phyloP scores from a whole-genome alignment of 257 asterid genomes.

The Euphrasia confusa region DNA sequence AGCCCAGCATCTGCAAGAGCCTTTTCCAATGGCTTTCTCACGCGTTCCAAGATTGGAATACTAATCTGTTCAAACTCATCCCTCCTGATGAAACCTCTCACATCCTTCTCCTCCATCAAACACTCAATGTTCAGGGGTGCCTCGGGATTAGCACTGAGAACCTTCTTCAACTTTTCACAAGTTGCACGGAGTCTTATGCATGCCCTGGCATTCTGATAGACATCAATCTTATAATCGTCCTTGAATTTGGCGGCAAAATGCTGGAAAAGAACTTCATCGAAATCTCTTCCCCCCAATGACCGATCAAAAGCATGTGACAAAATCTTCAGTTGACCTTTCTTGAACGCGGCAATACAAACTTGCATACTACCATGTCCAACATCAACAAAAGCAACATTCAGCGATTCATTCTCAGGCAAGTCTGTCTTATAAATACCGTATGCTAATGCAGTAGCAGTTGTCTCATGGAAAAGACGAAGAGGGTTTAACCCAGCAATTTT shows the following conservation, averaged over 20 bases:
- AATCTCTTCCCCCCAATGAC: conserved; percentile 81
- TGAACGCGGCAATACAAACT: conserved; percentile 76
- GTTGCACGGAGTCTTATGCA: conserved; percentile 77
- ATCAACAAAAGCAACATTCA: conserved; percentile 78
- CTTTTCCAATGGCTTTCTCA: conserved; percentile 71
- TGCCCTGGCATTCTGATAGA: conserved; percentile 77
- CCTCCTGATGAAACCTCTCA: conserved; percentile 69
- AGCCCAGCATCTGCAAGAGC: conserved; percentile 81
- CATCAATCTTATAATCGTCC: conserved; percentile 82
- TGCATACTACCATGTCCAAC: conserved; percentile 81
- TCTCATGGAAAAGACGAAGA: conserved; percentile 80
- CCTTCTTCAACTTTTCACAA: conserved; percentile 76
- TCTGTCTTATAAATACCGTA: conserved; percentile 90
- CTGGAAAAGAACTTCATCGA: conserved; percentile 79
- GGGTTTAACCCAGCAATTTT: conserved; percentile 87
- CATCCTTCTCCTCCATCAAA: conserved; percentile 87
- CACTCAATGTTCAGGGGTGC: conserved; percentile 89
- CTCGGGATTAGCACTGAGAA: conserved; percentile 78
- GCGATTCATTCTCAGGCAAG: conserved; percentile 66
- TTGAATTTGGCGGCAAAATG: conserved; percentile 84
- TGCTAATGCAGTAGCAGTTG: conserved; percentile 93
- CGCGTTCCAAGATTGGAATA: conserved; percentile 73
- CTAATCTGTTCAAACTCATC: conserved; percentile 82
- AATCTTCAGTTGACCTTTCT: conserved; percentile 82
- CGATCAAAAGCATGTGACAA: conserved; percentile 78